Conservation (phyloP, 352 stramenopile genomes). For the Globisporangium cylindrosporum region DNA sequence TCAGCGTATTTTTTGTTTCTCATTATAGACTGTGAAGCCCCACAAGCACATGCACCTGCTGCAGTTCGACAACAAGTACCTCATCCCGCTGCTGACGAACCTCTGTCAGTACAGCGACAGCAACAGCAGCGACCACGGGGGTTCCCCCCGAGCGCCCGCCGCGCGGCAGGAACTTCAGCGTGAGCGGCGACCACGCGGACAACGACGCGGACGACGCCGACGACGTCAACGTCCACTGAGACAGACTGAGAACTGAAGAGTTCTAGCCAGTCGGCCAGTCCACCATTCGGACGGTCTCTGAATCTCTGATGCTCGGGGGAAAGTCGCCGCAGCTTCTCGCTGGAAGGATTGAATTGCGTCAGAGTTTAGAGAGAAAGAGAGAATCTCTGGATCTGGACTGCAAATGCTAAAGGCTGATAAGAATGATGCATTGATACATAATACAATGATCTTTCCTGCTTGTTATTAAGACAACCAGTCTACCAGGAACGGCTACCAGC, state of each 20-base stretch:
- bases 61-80: constrained; percentile 86
- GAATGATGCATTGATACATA: too few species aligned
- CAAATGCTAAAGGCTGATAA: too few species aligned
- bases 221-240: constrained; percentile 53
- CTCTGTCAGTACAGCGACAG: constrained; percentile 55
- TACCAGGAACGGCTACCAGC: too few species aligned
- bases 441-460: too few species aligned
- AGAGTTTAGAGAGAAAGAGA: too few species aligned
- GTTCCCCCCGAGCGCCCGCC: constrained; percentile 19
- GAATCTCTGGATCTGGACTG: neutral
- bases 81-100: constrained; percentile 79
- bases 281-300: too few species aligned
- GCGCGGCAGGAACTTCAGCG: constrained; percentile 42
- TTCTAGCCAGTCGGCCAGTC: neutral
- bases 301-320: too few species aligned
- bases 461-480: too few species aligned
- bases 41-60: constrained; percentile 79
- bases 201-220: constrained; percentile 43
- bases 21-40: constrained; percentile 53
- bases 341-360: neutral
- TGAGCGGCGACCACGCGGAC: constrained; percentile 19
- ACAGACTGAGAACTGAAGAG: neutral
- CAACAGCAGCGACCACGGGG: constrained; percentile 23
- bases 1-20: too few species aligned
- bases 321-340: too few species aligned